Evolutionary conservation across 768 basidiomycete genomes (phyloP).

Genomic region (Saitozyma podzolica): DNA sequence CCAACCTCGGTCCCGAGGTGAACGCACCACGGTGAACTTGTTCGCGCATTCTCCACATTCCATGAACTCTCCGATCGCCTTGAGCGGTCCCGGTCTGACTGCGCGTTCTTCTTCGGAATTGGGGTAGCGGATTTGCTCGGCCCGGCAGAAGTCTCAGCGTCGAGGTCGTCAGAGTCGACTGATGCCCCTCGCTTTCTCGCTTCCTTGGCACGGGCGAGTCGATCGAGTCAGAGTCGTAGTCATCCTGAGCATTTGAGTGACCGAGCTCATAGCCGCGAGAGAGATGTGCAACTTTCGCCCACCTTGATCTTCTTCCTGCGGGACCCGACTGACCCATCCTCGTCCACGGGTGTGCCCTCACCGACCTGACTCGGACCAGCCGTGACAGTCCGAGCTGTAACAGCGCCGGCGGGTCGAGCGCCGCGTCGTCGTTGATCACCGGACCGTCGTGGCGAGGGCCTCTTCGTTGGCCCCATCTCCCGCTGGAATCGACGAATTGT

Average conservation of each 20-base stretch:
- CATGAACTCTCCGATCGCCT: constrained; percentile 74
- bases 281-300: no score
- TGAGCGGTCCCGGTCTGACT: constrained; percentile 56
- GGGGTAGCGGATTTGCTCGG: constrained; percentile 12
- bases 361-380: constrained; percentile 41
- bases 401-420: constrained; percentile 41
- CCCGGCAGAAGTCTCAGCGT: constrained; percentile 55
- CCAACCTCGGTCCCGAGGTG: background rate
- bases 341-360: constrained; percentile 28
- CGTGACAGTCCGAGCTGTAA: constrained; percentile 37
- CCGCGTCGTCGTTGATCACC: constrained; percentile 10
- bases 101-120: constrained; percentile 23
- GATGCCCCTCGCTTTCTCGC: constrained; percentile 25
- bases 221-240: constrained; percentile 8
- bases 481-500: constrained; percentile 22
- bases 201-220: constrained; percentile 21
- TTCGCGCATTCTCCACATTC: constrained; percentile 78
- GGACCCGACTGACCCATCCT: background rate
- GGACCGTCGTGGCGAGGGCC: constrained; percentile 29
- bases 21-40: constrained; percentile 81
- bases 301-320: no score
- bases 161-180: constrained; percentile 70
- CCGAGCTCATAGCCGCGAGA: no score
- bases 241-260: background rate
- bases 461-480: constrained; percentile 13